Evolutionary conservation across 2,329 filamentous ascomycete genomes (phyloP), one percentile per base, ranked within the genome.

Genomic region (Cladosporium sp.): DNA sequence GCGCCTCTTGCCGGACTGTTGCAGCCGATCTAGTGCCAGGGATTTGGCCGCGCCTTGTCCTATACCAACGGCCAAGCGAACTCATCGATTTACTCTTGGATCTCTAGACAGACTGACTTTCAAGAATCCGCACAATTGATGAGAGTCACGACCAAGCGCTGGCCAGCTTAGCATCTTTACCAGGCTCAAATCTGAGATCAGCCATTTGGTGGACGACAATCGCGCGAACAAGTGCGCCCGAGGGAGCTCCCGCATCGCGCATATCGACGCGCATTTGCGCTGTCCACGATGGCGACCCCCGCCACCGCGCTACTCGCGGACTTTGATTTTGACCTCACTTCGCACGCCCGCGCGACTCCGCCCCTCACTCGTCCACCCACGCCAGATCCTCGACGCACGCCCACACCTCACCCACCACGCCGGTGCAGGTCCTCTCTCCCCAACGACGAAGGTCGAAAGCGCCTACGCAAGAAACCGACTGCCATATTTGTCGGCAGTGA

Each of bases 321-420:
- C 8, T 47, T 55, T 22, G 52, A 55, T 25, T 55, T 47, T 34
- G 32, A 55, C 52, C 52, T 55, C 52, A 55, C 40, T 55, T 45
- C 52, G n/a, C 28, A 24, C 17, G 12, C 39, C 20, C 28, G 19
- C 34, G 37, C 24, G n/a, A 25, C 28, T 34, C 40, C 40, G 13
- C 19, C 13, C 20, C 6, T 36, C 12, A 28, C 52, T 32, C 55
- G 55, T 13, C 55, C 55, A 36, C 47, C 55, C 6, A 57, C 55
- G 22, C 55, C 55, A 25, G 55, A 57, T 45, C 55, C 55, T 9
- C 55, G 55, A 42, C 55, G 47, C 39, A 57, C 47, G 35, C 45
- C 45, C 47, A 55, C 39, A 32, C 52, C 52, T 55, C 52, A 47
- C 25, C 20, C 28, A 15, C 39, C 52, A 24, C 52, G 40, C 19